phyloP scores from a whole-genome alignment of 2,329 filamentous ascomycete species.

The Massarina eburnea region DNA sequence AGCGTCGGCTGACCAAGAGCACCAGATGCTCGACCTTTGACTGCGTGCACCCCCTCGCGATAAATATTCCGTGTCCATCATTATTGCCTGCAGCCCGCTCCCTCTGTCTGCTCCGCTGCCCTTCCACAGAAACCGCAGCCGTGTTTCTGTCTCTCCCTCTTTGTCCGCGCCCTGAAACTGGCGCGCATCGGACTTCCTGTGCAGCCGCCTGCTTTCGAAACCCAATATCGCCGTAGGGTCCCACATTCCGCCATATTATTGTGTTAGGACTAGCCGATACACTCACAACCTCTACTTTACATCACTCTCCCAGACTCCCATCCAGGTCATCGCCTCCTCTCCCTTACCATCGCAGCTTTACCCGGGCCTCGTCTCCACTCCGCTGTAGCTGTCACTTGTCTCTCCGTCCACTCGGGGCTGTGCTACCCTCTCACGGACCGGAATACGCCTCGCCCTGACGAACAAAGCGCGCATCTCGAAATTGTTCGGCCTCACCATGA shows the following conservation, averaged over 20 bases:
- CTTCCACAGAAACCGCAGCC: neutral
- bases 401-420: conserved; percentile 6
- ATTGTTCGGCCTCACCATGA: conserved; percentile 29
- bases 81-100: neutral
- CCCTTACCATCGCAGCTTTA: neutral
- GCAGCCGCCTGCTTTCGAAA: conserved; percentile 20
- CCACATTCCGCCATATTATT: conserved; percentile 15
- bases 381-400: conserved; percentile 1
- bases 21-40: conserved; percentile 7
- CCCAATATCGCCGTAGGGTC: conserved; percentile 4
- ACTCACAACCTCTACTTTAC: conserved; percentile 13
- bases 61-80: conserved; percentile 15
- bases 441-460: conserved; percentile 9
- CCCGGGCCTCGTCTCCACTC: neutral
- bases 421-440: conserved; percentile 5
- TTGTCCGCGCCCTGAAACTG: conserved; percentile 10
- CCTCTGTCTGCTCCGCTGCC: neutral
- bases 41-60: conserved; percentile 14
- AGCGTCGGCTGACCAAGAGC: conserved; percentile 20
- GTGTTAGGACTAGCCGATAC: conserved; percentile 7
- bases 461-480: conserved; percentile 17
- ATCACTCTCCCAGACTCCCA: conserved; percentile 10
- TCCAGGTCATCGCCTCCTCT: conserved; percentile 1
- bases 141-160: conserved; percentile 1
- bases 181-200: conserved; percentile 5